Evolutionary conservation across 2,329 filamentous ascomycete species (phyloP), one percentile per base, ranked within the genome.

Genomic region (Amesomyces nigricolor): DNA sequence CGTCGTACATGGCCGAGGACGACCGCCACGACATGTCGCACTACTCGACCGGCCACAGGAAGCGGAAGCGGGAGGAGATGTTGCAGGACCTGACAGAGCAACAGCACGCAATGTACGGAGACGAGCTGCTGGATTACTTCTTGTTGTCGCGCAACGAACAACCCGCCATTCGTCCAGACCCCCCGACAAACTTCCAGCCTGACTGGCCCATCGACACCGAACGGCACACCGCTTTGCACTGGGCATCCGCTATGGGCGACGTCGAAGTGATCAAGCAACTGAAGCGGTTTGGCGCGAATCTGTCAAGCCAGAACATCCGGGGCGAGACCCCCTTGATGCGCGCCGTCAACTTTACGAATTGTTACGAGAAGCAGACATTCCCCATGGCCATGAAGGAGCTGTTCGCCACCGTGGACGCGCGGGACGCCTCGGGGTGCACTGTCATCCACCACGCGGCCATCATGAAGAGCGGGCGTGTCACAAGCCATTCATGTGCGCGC

Each of bases 201-300:
- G 88, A 99, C 71, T 88, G 89, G 70, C 79, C 86, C n/a, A 96
- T 99, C 60, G 94, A 99, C 68, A 88, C 91, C 43, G 91, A 95
- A 65, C 86, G 87, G 9, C 91, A 97, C 67, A 95, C 91, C 2
- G 91, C 92, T 5, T 80, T 99, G 62, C 94, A 99, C 68, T 99
- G 94, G 94, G 94, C 91, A 16, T 91, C 90, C 51, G 90, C 94
- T 22, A 99, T 99, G 92, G 94, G 94, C 56, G 94, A 97, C 63
- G 78, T 96, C 30, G 88, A 92, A 47, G 89, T 97, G 14, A 89
- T 96, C 59, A 90, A 87, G 69, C 88, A 95, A 69, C 77, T 99
- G 16, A 87, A 94, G 64, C 80, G 84, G 40, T 90, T 91, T 58
- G 86, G 88, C 42, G 91, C 92, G 10, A 83, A 83, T 58, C 77